Percentiles rank a stretch among this genome's conserved stretches.
phyloP scores from a whole-genome alignment of 345 rosid species.

The Citrus trifoliata region DNA sequence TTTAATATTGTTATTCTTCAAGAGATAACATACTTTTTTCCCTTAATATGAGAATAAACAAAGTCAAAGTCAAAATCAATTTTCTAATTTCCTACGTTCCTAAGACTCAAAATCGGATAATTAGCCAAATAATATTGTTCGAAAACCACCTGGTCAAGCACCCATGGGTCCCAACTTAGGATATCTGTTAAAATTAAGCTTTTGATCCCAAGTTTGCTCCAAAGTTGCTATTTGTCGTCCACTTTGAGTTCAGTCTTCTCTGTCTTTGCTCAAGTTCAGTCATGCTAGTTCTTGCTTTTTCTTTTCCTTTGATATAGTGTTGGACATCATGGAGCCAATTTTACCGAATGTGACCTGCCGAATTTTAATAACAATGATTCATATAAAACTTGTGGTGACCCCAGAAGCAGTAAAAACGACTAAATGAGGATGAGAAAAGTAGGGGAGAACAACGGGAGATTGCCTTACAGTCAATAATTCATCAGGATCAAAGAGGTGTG shows the following conservation, averaged over 20 bases:
- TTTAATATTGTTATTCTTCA: no score
- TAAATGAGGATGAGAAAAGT: background rate
- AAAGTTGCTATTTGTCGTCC: conserved; percentile 36
- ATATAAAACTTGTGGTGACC: background rate
- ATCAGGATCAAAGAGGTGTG: conserved; percentile 92
- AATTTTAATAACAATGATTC: background rate
- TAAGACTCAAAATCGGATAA: no score
- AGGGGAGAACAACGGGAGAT: background rate
- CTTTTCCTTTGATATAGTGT: conserved; percentile 87
- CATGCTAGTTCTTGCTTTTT: conserved; percentile 97
- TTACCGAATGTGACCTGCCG: conserved; percentile 87
- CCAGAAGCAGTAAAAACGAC: background rate
- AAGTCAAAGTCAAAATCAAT: no score
- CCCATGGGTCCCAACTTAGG: conserved; percentile 11
- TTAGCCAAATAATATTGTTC: no score
- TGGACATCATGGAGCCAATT: conserved; percentile 89
- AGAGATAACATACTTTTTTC: no score
- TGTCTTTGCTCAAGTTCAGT: conserved; percentile 92
- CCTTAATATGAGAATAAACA: no score
- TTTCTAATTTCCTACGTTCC: no score
- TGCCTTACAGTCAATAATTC: conserved; percentile 74
- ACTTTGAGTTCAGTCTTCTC: conserved; percentile 64
- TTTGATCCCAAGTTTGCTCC: background rate
- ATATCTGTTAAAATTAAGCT: background rate
- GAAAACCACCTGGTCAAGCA: background rate